Conservation (phyloP, 352 stramenopile species). For the Thalassiosira hispida region DNA sequence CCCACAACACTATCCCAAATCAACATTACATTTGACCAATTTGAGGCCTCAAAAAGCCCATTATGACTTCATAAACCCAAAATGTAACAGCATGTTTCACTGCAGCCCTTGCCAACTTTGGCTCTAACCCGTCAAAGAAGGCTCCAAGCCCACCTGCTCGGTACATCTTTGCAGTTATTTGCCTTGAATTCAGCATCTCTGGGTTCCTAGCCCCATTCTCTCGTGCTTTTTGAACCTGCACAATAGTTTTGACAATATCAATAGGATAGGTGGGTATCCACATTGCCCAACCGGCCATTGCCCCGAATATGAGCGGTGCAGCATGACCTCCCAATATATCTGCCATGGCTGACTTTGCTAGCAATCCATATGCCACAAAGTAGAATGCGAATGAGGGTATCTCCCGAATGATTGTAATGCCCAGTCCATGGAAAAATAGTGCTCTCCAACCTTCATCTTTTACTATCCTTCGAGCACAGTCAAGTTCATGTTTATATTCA, state of each 20-base stretch:
- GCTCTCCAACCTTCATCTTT: conserved; percentile 61
- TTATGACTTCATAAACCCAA: conserved; percentile 71
- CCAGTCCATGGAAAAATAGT: conserved; percentile 64
- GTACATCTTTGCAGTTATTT: conserved; percentile 66
- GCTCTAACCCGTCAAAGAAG: conserved; percentile 78
- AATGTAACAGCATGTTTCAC: conserved; percentile 83
- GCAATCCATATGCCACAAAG: conserved; percentile 79
- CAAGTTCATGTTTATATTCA: conserved; percentile 61
- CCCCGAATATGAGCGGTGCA: conserved; percentile 61
- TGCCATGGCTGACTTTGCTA: conserved; percentile 61
- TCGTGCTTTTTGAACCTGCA: conserved; percentile 40
- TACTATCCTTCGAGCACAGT: conserved; percentile 68
- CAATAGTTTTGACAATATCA: conserved; percentile 75
- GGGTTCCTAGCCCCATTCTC: conserved; percentile 26
- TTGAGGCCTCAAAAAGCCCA: conserved; percentile 34
- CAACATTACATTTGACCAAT: neutral
- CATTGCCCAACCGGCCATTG: conserved; percentile 63
- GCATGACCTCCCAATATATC: conserved; percentile 39
- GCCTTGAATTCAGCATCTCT: conserved; percentile 38
- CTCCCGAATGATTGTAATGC: conserved; percentile 61
- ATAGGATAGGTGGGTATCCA: conserved; percentile 82
- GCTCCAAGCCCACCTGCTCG: conserved; percentile 56
- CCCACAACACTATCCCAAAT: neutral
- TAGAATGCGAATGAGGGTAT: conserved; percentile 77
- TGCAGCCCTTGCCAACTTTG: conserved; percentile 71